These are phyloP conservation scores for Epichloe hybrida DNA, from an alignment of 2,329 filamentous ascomycete genomes.

Conservation along the genomic window DNA sequence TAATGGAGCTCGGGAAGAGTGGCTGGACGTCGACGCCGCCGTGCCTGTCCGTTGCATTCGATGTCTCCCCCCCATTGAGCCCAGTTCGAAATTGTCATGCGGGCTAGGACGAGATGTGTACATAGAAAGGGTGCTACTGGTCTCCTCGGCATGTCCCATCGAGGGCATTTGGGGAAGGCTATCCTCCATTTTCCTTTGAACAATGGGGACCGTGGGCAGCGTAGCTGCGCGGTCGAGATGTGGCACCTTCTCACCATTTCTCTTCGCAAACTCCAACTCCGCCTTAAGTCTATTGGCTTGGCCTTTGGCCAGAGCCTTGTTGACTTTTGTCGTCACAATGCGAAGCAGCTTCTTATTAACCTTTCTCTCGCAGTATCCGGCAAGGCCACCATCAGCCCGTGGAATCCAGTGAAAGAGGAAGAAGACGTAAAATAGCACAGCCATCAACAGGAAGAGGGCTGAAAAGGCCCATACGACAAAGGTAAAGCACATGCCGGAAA, in stretches of 20 bases:
- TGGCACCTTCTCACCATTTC: slow-evolving; percentile 34
- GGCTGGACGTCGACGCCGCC: slow-evolving; percentile 43
- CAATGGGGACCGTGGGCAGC: slow-evolving; percentile 43
- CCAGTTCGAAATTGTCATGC: slow-evolving; percentile 38
- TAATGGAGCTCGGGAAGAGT: slow-evolving; percentile 50
- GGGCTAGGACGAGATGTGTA: slow-evolving; percentile 49
- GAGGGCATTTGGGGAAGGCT: slow-evolving; percentile 45
- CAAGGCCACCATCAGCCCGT: slow-evolving; percentile 62
- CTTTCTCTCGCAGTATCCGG: slow-evolving; percentile 81
- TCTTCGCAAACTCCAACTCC: slow-evolving; percentile 36
- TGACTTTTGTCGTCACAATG: slow-evolving; percentile 77
- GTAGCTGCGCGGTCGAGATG: slow-evolving; percentile 48
- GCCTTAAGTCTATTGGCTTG: slow-evolving; percentile 44
- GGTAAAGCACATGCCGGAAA: slow-evolving; percentile 88
- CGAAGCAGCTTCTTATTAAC: slow-evolving; percentile 72
- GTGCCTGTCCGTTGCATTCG: slow-evolving; percentile 38
- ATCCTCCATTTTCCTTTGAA: slow-evolving; percentile 25
- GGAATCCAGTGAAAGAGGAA: slow-evolving; percentile 93
- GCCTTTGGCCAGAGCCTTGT: slow-evolving; percentile 74
- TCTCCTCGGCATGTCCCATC: slow-evolving; percentile 45
- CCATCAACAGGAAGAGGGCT: slow-evolving; percentile 59
- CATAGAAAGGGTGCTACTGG: slow-evolving; percentile 45
- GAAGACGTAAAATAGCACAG: slow-evolving; percentile 65
- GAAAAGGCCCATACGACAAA: slow-evolving; percentile 80
- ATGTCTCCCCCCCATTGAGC: slow-evolving; percentile 36